These are phyloP conservation scores for Microsporum audouinii DNA, from an alignment of 2,329 filamentous ascomycete genomes.

Conservation along the genomic window DNA sequence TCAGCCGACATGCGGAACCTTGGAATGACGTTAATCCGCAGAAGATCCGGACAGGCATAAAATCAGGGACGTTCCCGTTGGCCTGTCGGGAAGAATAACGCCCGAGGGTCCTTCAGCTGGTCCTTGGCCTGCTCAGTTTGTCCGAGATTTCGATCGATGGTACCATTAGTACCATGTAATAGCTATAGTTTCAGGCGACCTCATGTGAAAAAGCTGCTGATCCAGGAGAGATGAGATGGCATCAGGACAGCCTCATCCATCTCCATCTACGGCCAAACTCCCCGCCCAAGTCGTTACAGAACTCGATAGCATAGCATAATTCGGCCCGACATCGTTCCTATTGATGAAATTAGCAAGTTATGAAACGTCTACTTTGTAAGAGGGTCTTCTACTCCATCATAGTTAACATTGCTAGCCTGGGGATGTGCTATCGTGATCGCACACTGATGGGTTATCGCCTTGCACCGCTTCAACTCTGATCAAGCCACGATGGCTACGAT, in stretches of 20 bases:
- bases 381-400: too few species aligned
- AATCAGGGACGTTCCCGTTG: not conserved
- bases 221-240: not conserved
- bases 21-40: not conserved
- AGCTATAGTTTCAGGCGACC: not conserved
- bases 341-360: not conserved
- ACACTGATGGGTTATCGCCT: too few species aligned
- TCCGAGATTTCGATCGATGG: not conserved
- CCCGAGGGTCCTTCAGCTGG: not conserved
- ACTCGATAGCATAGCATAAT: not conserved
- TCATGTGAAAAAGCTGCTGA: not conserved
- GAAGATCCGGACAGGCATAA: not conserved
- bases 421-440: too few species aligned
- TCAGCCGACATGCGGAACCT: not conserved
- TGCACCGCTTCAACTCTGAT: not conserved
- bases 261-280: not conserved
- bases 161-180: not conserved
- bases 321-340: not conserved
- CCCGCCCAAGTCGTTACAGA: not conserved
- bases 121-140: not conserved
- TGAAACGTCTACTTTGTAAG: not conserved
- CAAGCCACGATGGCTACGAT: not conserved
- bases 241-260: not conserved
- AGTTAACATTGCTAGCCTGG: too few species aligned
- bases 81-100: not conserved